Evolutionary conservation across 2,329 filamentous ascomycete genomes (phyloP).

Genomic region (Lasiodiplodia citricola): DNA sequence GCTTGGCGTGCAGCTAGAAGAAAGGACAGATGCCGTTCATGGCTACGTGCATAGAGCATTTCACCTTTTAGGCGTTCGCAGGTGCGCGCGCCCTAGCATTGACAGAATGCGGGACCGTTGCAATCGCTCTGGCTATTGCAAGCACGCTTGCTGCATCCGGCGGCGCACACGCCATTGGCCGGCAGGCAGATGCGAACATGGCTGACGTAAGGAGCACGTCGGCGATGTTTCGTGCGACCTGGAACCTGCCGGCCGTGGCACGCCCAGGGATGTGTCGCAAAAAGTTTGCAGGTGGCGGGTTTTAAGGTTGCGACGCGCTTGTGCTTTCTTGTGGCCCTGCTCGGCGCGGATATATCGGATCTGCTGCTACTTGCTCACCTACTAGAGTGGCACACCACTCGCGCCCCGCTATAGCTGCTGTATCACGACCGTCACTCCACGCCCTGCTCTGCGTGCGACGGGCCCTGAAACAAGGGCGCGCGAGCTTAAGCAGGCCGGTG

Average conservation of each 20-base stretch:
- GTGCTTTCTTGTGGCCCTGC: background rate
- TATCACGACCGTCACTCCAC: constrained; percentile 22
- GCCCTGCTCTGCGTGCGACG: constrained; percentile 14
- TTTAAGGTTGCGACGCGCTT: constrained; percentile 15
- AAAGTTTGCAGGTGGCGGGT: constrained; percentile 18
- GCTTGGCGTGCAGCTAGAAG: constrained; percentile 3
- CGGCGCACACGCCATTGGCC: background rate
- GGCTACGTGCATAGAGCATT: constrained; percentile 12
- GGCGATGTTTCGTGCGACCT: constrained; percentile 7
- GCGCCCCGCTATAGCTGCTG: constrained; percentile 22
- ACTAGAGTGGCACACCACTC: background rate
- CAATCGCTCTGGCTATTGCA: background rate
- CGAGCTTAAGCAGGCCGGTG: background rate
- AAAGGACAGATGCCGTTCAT: background rate
- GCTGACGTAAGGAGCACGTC: constrained; percentile 22
- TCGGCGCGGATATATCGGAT: constrained; percentile 23
- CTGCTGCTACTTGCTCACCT: background rate
- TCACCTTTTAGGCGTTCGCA: constrained; percentile 8
- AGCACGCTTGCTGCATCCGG: constrained; percentile 13
- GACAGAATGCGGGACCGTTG: constrained; percentile 23
- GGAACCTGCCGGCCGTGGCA: constrained; percentile 20
- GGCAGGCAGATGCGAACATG: constrained; percentile 1
- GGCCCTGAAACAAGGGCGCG: constrained; percentile 22
- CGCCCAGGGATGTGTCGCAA: constrained; percentile 21
- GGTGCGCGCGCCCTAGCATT: constrained; percentile 14